Base-by-base conservation (phyloP, 345 rosid genomes). In the Hevea brasiliensis region DNA sequence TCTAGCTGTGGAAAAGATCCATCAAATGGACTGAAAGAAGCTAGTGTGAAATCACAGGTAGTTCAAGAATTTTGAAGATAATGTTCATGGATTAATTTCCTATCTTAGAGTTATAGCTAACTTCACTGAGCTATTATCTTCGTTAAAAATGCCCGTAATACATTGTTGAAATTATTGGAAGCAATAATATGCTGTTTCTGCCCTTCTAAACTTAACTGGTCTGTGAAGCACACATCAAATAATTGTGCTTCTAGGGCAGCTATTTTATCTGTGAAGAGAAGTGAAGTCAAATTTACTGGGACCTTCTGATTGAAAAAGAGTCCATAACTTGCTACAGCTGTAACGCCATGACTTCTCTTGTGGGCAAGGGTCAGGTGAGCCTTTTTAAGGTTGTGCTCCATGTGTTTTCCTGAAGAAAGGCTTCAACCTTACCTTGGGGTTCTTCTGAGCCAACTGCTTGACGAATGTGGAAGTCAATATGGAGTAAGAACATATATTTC, bases 311-410 rank as follows among this genome's bases (percentile, higher is more conserved):
- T 71, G 51, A 86, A 64, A 72, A 82, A 84, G 72, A 76, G 58
- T 21, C 92, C 90, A 40, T 87, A 91, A 62, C 81, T 77, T 51
- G 99, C 99, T 35, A 95, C 87, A 8, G 93, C 87, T 40, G 92
- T 74, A 48, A 92, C 97, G 5, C 98, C 98, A 1, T 91, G 98
- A 79, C 97, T 87, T 82, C 87, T 88, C 85, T 91, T 95, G 84
- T 95, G 99, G 45, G 98, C 97, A 59, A 95, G 98, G 23, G 98
- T 92, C 42, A 91, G 85, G 64, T 92, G 99, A 76, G 94, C 92
- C 73, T 76, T 44, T 75, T 70, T 69, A 40, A 89, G 91, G 75
- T 72, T 78, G 68, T 74, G 78, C 61, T 79, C 83, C 68, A 88
- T 71, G 72, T 81, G 72, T 64, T 89, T 88, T 86, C 84, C 81